These are phyloP conservation scores for Angomonas deanei DNA, from an alignment of 208 protist species.

Conservation along the genomic window DNA sequence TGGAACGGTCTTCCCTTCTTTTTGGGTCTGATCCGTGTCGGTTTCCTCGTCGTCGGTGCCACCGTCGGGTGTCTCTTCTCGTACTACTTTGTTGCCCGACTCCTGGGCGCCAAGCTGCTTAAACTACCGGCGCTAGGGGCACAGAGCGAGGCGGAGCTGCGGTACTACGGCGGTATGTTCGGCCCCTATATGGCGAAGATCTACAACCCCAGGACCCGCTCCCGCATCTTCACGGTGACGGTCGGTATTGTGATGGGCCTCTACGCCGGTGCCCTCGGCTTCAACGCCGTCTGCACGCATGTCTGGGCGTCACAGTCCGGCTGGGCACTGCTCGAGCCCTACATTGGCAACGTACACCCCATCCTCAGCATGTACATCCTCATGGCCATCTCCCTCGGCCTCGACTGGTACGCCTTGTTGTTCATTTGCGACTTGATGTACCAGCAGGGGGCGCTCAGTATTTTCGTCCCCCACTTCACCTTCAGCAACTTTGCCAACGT, in stretches of 20 bases:
- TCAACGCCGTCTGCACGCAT: slow-evolving; percentile 25
- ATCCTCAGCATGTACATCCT: slow-evolving; percentile 6
- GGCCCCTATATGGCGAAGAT: slow-evolving; percentile 9
- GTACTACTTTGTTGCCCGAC: slow-evolving; percentile 5
- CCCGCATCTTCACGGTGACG: slow-evolving; percentile 14
- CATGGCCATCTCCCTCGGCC: slow-evolving; percentile 13
- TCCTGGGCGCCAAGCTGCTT: slow-evolving; percentile 17
- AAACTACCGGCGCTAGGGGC: slow-evolving; percentile 30
- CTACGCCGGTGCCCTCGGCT: slow-evolving; percentile 25
- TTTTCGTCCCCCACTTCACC: slow-evolving; percentile 30
- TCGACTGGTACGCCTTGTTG: slow-evolving; percentile 32
- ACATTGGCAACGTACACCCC: slow-evolving; percentile 10
- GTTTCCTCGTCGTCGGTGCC: slow-evolving; percentile 12
- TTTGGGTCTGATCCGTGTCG: slow-evolving; percentile 23
- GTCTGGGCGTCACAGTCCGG: slow-evolving; percentile 20
- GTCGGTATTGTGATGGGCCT: slow-evolving; percentile 26
- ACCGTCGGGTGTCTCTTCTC: slow-evolving; percentile 14
- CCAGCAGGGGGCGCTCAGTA: slow-evolving; percentile 31
- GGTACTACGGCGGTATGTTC: slow-evolving; percentile 15
- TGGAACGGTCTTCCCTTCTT: slow-evolving; percentile 38
- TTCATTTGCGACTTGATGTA: slow-evolving; percentile 39
- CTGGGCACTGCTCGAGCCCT: slow-evolving; percentile 20
- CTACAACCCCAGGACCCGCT: slow-evolving; percentile 15
- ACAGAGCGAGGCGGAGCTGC: slow-evolving; percentile 11
- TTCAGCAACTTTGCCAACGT: slow-evolving; percentile 28